Evolutionary conservation across 208 protist species (phyloP), one percentile per base, ranked within the genome.

Genomic region (Wallacemonas collosoma): DNA sequence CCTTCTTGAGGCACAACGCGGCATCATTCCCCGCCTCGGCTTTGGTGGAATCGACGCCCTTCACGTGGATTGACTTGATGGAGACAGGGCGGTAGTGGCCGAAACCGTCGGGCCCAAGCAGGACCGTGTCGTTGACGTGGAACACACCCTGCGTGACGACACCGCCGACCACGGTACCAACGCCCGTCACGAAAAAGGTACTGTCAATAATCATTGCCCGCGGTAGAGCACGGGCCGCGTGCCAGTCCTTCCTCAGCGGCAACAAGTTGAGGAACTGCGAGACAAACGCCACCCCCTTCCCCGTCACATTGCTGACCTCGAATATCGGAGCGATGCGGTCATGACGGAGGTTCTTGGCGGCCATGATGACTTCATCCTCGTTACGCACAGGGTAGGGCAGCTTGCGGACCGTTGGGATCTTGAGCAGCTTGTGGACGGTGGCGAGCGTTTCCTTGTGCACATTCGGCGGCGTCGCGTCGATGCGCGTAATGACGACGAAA

Each of bases 141-240:
- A 99, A 93, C 0, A 82, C 71, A 35, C 98, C 98, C 44, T 93
- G 81, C 47, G 93, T 93, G 17, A 99, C 72, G 53, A 98, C 94
- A 45, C 98, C 98, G 12, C 90, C 94, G 26, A 99, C 98, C 6
- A 99, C 97, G 3, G 97, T 98, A 11, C 98, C 98, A 15, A 99
- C 97, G 7, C 97, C 97, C 1, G 86, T 91, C 8, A 98, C 89
- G 64, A 95, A 97, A 72, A 97, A 98, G n/a, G 90, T 97, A 72
- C 74, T 93, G 68, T 97, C 93, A 62, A 98, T 95, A 61, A 97
- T 79, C 85, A 98, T 92, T 72, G 98, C 86, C 40, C 75, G 75
- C 43, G 95, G 97, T 72, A 88, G 65, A 40, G 58, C 51, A 0
- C 85, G 73, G 1, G 94, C 80, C 7, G 44, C 58, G 17, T 84